Base-by-base conservation (phyloP, 352 stramenopile genomes). In the Globisporangium nodosum region DNA sequence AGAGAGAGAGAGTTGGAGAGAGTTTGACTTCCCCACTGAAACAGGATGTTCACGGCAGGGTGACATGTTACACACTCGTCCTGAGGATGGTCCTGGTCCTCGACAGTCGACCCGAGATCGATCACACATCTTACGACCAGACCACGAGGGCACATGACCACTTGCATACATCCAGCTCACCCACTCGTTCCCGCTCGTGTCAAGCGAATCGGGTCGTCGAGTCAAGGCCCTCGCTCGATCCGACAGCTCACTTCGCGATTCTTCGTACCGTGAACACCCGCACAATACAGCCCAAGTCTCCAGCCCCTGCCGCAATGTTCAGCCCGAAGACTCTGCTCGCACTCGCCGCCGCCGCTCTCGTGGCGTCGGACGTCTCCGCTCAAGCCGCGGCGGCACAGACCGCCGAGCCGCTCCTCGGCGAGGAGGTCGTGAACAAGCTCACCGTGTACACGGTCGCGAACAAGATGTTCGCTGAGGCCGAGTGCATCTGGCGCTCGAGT, bases 401-500 rank as follows among this genome's bases (percentile, higher is more conserved):
- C 18, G 8, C 31, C 24, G 35, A 37, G 56, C 61, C 50, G 40
- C 37, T 74, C 61, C 54, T 69, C 21, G 68, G 68, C 27, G 68
- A 74, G 57, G 35, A 59, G 21, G 21, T 43, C 15, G 58, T 63
- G 39, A 70, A 66, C 33, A 49, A 46, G 3, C 27, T 61, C 35
- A 66, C 60, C 27, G 68, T 33, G 30, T 52, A 57, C 47, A 16
- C 50, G 13, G 63, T 63, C 56, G 68, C 68, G 7, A 56, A 74
- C 54, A 16, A 13, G 11, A 69, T 69, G 43, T 57, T 74, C 49
- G 54, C 53, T n/a, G 68, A 74, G 31, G 68, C 68, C 24, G 61
- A 65, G 52, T 30, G 24, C 31, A 74, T 74, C 50, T 74, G 68
- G 68, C 66, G 64, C 11, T 58, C 37, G 37, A 18, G n/a, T 0